phyloP scores from a whole-genome alignment of 1,139 yeast genomes.

The Yamadazyma aaseri region DNA sequence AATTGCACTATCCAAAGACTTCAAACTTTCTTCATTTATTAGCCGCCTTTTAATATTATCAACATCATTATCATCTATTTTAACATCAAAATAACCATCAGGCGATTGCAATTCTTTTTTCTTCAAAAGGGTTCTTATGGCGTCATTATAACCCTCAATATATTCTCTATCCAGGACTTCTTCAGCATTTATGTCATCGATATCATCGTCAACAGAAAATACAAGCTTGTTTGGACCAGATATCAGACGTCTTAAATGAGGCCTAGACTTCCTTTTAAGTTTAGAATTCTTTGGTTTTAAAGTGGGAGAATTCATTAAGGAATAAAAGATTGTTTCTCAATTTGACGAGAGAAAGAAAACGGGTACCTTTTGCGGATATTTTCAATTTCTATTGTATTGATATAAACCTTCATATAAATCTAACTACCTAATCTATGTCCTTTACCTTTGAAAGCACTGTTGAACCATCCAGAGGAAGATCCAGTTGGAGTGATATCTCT shows the following conservation, averaged over 20 bases:
- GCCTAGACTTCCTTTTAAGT: conserved; percentile 20
- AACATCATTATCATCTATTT: neutral
- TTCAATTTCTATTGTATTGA: neutral
- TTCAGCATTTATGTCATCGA: conserved; percentile 51
- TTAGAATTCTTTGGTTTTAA: conserved; percentile 15
- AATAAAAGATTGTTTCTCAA: neutral
- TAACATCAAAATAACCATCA: conserved; percentile 1
- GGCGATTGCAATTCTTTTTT: conserved; percentile 15
- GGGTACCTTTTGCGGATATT: too few species aligned
- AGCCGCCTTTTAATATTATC: neutral
- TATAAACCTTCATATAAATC: neutral
- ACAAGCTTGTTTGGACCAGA: conserved; percentile 34
- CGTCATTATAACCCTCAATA: conserved; percentile 71
- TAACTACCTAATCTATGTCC: conserved; percentile 9
- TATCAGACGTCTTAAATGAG: conserved; percentile 25
- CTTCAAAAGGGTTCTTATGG: conserved; percentile 45
- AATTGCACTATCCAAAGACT: neutral
- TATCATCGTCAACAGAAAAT: conserved; percentile 76
- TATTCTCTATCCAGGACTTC: conserved; percentile 49
- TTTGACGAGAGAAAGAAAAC: neutral
- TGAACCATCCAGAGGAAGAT: conserved; percentile 2
- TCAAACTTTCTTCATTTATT: neutral
- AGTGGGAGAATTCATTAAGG: conserved; percentile 14
- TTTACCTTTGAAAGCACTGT: conserved; percentile 7
- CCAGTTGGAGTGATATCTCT: conserved; percentile 2